Evolutionary conservation across 2,329 filamentous ascomycete species (phyloP), one percentile per base, ranked within the genome.

Genomic region (Gliomastix tumulicola): DNA sequence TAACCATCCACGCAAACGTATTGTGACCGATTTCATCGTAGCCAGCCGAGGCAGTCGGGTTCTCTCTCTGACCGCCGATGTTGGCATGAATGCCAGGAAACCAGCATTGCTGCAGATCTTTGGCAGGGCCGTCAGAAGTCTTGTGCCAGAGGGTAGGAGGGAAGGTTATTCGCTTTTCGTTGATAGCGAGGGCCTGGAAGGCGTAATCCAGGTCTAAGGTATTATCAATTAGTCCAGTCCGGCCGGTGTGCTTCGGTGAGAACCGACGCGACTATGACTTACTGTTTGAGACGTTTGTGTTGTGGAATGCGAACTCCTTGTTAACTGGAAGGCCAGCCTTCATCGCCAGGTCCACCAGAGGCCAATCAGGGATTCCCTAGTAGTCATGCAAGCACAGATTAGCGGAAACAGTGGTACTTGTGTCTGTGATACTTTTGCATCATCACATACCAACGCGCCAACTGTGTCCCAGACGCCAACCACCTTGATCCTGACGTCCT

Each of bases 401-500:
- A n/a, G n/a, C n/a, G n/a, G n/a, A n/a, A n/a, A n/a, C n/a, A n/a
- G n/a, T n/a, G n/a, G n/a, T n/a, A n/a, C n/a, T n/a, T n/a, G n/a
- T n/a, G n/a, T n/a, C n/a, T n/a, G n/a, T n/a, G n/a, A 9, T 9
- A 25, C 23, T 25, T n/a, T 25, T 25, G 23, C 9, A 25, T n/a
- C n/a, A 28, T 3, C 25, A 28, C 25, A 12, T 32, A 16, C 30
- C 30, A 32, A 18, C 13, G 30, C 30, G 15, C 30, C 30, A 16
- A 32, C 30, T 7, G 30, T 32, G 12, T 32, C 30, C 30, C 30
- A 32, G 15, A 32, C 30, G 18, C 30, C n/a, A 6, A 32, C 30
- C 18, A 19, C 30, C 30, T 32, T 32, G 16, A 32, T 18, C 30
- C 18, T 32, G 4, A 32, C 18, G 12, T 17, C 13, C 5, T 12